These are phyloP conservation scores for Daphne laureola DNA, from an alignment of 441 rosid genomes.

Conservation along the genomic window DNA sequence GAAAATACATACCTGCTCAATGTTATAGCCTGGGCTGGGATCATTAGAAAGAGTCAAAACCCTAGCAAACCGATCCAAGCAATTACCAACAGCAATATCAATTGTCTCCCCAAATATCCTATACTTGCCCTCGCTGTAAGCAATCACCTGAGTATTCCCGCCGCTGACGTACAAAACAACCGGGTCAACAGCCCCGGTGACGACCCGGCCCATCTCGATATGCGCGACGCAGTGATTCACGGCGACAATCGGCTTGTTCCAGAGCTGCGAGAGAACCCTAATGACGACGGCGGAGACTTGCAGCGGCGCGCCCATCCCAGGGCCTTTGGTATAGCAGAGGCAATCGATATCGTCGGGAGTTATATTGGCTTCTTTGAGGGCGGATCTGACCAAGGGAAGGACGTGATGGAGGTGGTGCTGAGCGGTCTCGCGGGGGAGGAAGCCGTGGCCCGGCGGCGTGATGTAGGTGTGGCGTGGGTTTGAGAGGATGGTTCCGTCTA, in stretches of 20 bases:
- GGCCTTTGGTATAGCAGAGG: conserved; percentile 88
- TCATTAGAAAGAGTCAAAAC: conserved; percentile 83
- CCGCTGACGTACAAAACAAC: conserved; percentile 93
- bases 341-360: conserved; percentile 74
- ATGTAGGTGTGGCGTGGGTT: conserved; percentile 94
- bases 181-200: conserved; percentile 87
- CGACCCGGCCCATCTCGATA: conserved; percentile 94
- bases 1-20: conserved; percentile 86
- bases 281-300: conserved; percentile 76
- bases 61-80: conserved; percentile 90
- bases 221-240: conserved; percentile 96
- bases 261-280: conserved; percentile 65
- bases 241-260: conserved; percentile 82
- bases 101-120: conserved; percentile 89
- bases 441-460: conserved; percentile 95
- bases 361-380: conserved; percentile 50
- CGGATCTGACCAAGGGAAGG: conserved; percentile 67
- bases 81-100: conserved; percentile 97
- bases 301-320: conserved; percentile 93
- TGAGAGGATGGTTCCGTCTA: conserved; percentile 74
- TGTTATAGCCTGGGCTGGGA: conserved; percentile 96
- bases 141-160: conserved; percentile 96
- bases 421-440: conserved; percentile 95
- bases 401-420: conserved; percentile 78
- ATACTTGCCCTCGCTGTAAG: conserved; percentile 83